A percentile compares a stretch with the other conserved stretches of the same genome.
Evolutionary conservation across 371 early-diverging fungal genomes (phyloP).

Genomic region (Spraguea lophii): DNA sequence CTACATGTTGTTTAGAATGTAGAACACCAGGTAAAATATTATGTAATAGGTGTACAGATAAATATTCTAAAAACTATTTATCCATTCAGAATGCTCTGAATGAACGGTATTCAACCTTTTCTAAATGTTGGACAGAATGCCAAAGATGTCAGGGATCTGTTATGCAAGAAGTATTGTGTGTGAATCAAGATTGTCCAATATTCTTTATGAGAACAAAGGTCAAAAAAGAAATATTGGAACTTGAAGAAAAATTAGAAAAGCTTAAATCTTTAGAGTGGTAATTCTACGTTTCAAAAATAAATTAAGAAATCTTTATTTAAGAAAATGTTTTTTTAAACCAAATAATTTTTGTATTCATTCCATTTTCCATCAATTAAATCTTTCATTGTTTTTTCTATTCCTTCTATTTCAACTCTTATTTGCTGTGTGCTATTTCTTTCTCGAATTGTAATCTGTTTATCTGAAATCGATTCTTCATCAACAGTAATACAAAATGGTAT

Average conservation of each 20-base stretch:
- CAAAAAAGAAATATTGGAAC: conserved; percentile 70
- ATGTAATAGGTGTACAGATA: conserved; percentile 49
- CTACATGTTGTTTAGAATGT: conserved; percentile 75
- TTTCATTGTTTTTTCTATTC: background rate
- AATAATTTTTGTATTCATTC: background rate
- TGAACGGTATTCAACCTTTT: conserved; percentile 56
- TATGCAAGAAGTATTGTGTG: conserved; percentile 85
- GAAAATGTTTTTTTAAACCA: no score
- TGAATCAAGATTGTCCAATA: conserved; percentile 83
- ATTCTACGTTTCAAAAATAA: no score
- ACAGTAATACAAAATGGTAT: conserved; percentile 91
- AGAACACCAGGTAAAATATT: conserved; percentile 59
- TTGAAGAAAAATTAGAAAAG: conserved; percentile 47
- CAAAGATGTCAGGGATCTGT: conserved; percentile 88
- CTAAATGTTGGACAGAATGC: conserved; percentile 90
- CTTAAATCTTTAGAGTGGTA: conserved; percentile 40
- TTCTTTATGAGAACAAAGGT: conserved; percentile 96
- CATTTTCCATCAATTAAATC: background rate
- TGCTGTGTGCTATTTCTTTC: conserved; percentile 88
- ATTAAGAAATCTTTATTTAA: no score
- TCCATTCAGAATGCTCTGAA: conserved; percentile 51
- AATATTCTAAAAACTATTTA: conserved; percentile 56
- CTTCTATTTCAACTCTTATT: conserved; percentile 51
- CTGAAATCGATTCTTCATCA: conserved; percentile 81
- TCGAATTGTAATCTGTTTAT: conserved; percentile 75